Evolutionary conservation across 345 rosid species (phyloP).

Genomic region (Nasturtium officinale): DNA sequence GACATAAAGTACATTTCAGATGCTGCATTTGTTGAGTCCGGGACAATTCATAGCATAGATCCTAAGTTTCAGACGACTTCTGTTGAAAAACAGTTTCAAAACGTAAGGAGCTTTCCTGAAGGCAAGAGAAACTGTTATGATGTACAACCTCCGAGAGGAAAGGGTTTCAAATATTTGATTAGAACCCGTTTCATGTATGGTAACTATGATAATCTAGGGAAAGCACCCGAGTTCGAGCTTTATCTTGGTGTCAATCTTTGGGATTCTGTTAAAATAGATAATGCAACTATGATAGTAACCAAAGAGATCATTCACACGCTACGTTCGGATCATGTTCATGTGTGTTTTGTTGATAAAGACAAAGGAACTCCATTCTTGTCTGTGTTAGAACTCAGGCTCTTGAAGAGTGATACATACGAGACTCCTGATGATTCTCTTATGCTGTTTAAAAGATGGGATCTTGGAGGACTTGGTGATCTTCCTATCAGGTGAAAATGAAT

Average conservation of each 20-base stretch:
- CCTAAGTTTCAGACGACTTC: neutral
- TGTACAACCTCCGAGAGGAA: constrained; percentile 23
- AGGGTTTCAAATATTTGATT: constrained; percentile 48
- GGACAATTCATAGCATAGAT: constrained; percentile 26
- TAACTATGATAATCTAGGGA: constrained; percentile 48
- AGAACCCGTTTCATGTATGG: constrained; percentile 58
- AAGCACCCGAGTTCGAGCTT: constrained; percentile 52
- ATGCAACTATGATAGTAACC: neutral
- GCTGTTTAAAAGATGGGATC: constrained; percentile 32
- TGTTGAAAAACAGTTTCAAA: constrained; percentile 34
- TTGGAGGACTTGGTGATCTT: constrained; percentile 15
- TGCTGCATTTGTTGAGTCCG: constrained; percentile 39
- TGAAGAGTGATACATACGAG: constrained; percentile 28
- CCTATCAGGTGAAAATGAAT: constrained; percentile 26
- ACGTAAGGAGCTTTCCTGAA: constrained; percentile 48
- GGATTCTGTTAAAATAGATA: constrained; percentile 29
- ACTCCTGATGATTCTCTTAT: constrained; percentile 9
- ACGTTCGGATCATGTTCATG: constrained; percentile 35
- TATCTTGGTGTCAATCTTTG: constrained; percentile 53
- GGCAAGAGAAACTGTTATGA: constrained; percentile 48
- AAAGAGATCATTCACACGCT: constrained; percentile 50
- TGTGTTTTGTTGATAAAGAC: constrained; percentile 54
- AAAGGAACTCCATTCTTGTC: constrained; percentile 57
- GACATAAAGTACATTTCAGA: constrained; percentile 45
- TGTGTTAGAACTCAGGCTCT: constrained; percentile 51